Evolutionary conservation across 2,329 filamentous ascomycete species (phyloP), one percentile per base, ranked within the genome.

Genomic region (Chrysoporthe puriensis): DNA sequence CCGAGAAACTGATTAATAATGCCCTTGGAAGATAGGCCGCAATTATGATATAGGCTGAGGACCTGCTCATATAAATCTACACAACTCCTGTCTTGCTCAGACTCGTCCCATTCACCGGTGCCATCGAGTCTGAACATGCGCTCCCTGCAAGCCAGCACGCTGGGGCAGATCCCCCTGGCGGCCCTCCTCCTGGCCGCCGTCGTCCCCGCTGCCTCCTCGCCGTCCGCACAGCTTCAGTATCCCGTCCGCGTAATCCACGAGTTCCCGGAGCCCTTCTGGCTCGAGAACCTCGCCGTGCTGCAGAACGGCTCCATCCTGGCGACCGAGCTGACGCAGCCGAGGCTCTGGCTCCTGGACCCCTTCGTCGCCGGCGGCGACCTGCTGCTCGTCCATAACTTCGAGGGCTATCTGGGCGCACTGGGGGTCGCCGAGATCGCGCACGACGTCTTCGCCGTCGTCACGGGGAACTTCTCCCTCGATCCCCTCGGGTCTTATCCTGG

Each of bases 261-360:
- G 48, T 52, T 52, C 48, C 48, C 48, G 13, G 48, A 26, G 9
- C 48, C 48, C 48, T 26, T 5, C n/a, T 52, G 48, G 48, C 48
- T 52, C 48, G 48, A 52, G 48, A 52, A 52, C 48, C 48, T 52
- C 7, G 48, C 48, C 8, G 48, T 52, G n/a, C 13, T 52, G 48
- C 48, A 26, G 48, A 52, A 52, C n/a, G 48, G 48, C 7, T 52
- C 48, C n/a, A 26, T 52, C 7, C 48, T 52, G 48, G 21, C n/a
- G 8, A 52, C 48, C 48, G 48, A 52, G 48, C 21, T 52, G 48
- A 52, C 48, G 21, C 48, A 52, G 21, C n/a, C 48, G 1, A n/a
- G 48, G 2, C 48, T 52, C n/a, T 52, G 48, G 48, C 48, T 52
- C n/a, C n/a, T 52, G 48, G 48, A 52, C 48, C 48, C 48, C 21